Conservation (phyloP, 805 yeast genomes). For the Spathaspora sp. region DNA sequence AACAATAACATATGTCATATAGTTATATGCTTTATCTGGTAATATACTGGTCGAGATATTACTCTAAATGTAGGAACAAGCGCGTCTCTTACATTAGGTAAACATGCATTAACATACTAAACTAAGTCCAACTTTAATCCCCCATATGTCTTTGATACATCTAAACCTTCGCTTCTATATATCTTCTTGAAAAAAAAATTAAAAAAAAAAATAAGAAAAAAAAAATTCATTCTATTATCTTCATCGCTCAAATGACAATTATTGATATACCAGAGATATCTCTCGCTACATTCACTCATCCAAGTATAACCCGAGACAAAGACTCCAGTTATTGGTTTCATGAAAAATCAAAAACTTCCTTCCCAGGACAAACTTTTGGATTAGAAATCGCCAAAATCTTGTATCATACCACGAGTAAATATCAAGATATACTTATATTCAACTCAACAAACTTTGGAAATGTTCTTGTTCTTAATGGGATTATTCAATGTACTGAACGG, state of each 20-base stretch:
- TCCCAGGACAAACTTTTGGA: slow-evolving; percentile 86
- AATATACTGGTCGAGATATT: too few species aligned
- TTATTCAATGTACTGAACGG: slow-evolving; percentile 84
- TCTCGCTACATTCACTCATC: slow-evolving; percentile 22
- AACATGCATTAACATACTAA: too few species aligned
- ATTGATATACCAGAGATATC: slow-evolving; percentile 7
- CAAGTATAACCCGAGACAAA: slow-evolving; percentile 18
- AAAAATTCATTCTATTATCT: not conserved
- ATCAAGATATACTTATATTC: slow-evolving; percentile 81
- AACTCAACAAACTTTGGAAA: slow-evolving; percentile 76
- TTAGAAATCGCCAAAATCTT: slow-evolving; percentile 61
- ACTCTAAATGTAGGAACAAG: too few species aligned
- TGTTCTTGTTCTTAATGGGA: slow-evolving; percentile 85
- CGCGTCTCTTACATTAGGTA: too few species aligned
- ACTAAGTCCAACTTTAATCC: too few species aligned
- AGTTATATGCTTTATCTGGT: too few species aligned
- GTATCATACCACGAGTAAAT: slow-evolving; percentile 64
- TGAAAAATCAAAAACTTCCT: slow-evolving; percentile 64
- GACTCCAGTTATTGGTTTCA: slow-evolving; percentile 61
- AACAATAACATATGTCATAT: too few species aligned
- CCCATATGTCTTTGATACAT: too few species aligned
- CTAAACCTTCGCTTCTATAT: too few species aligned
- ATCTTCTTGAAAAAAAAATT: not conserved
- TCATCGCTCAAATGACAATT: not conserved
- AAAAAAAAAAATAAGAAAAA: not conserved